These are phyloP conservation scores for Stramenopiles sp. DNA, from an alignment of 352 stramenopile genomes.

Conservation along the genomic window DNA sequence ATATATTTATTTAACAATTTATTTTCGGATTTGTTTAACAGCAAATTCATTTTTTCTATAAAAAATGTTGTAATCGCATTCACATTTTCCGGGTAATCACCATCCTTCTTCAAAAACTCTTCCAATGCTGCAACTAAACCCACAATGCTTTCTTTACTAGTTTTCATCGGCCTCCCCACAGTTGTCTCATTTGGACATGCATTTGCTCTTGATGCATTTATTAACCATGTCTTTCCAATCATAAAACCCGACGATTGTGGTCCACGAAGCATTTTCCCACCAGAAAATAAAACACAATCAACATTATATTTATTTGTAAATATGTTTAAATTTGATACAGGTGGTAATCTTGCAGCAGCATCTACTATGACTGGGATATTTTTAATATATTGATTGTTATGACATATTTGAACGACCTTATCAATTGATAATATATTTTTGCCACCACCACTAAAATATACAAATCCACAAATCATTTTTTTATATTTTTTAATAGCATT, in stretches of 20 bases:
- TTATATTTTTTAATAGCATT: background rate
- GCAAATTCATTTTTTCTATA: background rate
- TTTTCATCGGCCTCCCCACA: background rate
- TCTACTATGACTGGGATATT: background rate
- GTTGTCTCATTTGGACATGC: background rate
- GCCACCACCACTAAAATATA: background rate
- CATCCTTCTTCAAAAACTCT: background rate
- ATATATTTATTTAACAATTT: background rate
- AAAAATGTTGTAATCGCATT: background rate
- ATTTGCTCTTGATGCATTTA: background rate
- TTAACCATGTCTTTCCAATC: background rate
- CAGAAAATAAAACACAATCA: constrained; percentile 1
- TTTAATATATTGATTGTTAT: background rate
- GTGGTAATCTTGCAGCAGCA: background rate
- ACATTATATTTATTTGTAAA: background rate
- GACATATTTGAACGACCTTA: background rate
- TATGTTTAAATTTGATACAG: background rate
- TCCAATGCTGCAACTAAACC: background rate
- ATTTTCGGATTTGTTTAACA: background rate
- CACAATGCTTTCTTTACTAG: background rate
- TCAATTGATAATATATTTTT: background rate
- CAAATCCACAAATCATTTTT: background rate
- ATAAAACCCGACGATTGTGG: background rate
- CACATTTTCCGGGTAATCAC: background rate
- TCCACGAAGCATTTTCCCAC: background rate